phyloP scores from a whole-genome alignment of 768 basidiomycete species.

The Chlorophyllum brunneum region DNA sequence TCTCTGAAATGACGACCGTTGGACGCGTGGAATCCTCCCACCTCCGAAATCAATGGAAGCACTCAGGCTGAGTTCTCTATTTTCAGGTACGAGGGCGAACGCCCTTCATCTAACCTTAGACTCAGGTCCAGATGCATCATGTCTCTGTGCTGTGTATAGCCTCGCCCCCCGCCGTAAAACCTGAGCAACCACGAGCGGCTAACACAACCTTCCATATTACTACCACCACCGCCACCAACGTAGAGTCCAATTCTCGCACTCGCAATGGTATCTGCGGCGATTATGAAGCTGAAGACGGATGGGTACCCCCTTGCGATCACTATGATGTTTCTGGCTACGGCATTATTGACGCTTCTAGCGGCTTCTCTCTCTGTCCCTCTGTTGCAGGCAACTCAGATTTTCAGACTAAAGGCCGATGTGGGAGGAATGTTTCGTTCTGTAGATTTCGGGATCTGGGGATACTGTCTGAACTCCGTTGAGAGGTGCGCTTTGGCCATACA shows the following conservation, averaged over 20 bases:
- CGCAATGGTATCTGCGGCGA: not conserved
- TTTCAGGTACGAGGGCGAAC: no score
- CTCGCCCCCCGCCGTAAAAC: no score
- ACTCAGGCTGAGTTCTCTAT: no score
- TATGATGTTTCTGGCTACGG: not conserved
- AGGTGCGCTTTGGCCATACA: no score
- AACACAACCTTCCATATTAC: not conserved
- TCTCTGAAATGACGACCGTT: no score
- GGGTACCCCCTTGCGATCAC: not conserved
- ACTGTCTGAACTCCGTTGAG: not conserved
- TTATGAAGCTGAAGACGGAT: not conserved
- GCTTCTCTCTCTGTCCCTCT: constrained; percentile 4
- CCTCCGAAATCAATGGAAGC: no score
- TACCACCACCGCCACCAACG: not conserved
- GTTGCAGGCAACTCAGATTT: not conserved
- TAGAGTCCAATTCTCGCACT: not conserved
- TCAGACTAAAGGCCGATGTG: constrained; percentile 2
- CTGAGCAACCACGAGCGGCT: not conserved
- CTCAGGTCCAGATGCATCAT: no score
- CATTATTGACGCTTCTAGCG: not conserved
- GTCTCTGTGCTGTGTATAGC: no score
- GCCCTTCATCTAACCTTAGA: no score
- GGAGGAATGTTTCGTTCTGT: not conserved
- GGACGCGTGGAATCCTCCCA: no score
- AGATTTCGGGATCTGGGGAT: constrained; percentile 11